A percentile compares a stretch with the other conserved stretches of the same genome.
Conservation (phyloP, 2,329 filamentous ascomycete species). For the Venturiaceae sp. region DNA sequence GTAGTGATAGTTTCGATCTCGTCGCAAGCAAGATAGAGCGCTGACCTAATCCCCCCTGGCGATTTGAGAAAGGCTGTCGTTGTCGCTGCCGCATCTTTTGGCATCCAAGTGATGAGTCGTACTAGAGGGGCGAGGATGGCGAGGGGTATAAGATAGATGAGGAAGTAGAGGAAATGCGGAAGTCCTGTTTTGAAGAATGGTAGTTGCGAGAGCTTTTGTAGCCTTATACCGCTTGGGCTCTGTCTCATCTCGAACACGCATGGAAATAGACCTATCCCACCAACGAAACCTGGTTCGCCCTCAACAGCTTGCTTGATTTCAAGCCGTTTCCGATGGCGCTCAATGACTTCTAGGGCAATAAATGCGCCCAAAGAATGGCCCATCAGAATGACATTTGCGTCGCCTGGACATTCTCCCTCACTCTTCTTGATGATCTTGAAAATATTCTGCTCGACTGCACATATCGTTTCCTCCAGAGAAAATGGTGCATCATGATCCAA, state of each 20-base stretch:
- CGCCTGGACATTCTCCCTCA: constrained; percentile 3
- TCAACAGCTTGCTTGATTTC: constrained; percentile 15
- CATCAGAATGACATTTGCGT: constrained; percentile 24
- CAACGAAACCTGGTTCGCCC: constrained; percentile 8
- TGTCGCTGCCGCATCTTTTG: constrained; percentile 32
- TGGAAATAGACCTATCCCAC: constrained; percentile 33
- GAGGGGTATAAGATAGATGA: constrained; percentile 25
- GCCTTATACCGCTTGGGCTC: constrained; percentile 31
- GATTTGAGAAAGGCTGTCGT: constrained; percentile 43
- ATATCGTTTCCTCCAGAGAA: constrained; percentile 40
- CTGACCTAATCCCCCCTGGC: constrained; percentile 39
- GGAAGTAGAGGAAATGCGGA: constrained; percentile 23
- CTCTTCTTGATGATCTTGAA: constrained; percentile 11
- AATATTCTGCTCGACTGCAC: constrained; percentile 33
- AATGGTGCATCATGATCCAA: constrained; percentile 16
- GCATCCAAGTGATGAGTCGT: constrained; percentile 28
- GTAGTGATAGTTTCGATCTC: constrained; percentile 47
- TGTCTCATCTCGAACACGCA: constrained; percentile 36
- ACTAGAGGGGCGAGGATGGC: neutral
- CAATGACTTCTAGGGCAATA: constrained; percentile 32
- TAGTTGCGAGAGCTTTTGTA: constrained; percentile 10
- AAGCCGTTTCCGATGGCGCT: constrained; percentile 13
- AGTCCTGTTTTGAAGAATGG: constrained; percentile 12
- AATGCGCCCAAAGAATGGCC: constrained; percentile 39
- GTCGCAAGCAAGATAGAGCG: constrained; percentile 48